A percentile compares a stretch with the other conserved stretches of the same genome.
These are phyloP conservation scores for Aspergillus leporis DNA, from an alignment of 495 filamentous ascomycete species.

Conservation along the genomic window DNA sequence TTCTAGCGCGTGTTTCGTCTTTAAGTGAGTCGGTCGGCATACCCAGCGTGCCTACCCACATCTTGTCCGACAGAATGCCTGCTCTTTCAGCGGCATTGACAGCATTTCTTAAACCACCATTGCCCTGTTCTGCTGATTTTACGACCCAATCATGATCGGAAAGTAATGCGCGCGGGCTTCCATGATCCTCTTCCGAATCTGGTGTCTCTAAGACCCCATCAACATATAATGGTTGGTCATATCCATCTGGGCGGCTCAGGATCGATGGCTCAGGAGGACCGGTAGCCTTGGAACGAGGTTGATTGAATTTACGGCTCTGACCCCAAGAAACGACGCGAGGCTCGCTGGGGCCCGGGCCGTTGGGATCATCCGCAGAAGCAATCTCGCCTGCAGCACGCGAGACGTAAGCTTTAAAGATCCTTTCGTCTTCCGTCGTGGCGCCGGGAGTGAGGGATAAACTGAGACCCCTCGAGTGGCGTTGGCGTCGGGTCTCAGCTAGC, in stretches of 20 bases:
- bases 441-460: slow-evolving; percentile 57
- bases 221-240: neutral
- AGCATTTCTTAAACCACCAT: slow-evolving; percentile 83
- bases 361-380: slow-evolving; percentile 28
- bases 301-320: slow-evolving; percentile 58
- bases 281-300: slow-evolving; percentile 70
- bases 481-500: slow-evolving; percentile 22
- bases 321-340: slow-evolving; percentile 68
- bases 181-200: slow-evolving; percentile 16
- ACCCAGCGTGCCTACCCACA: slow-evolving; percentile 83
- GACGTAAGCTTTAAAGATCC: slow-evolving; percentile 57
- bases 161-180: slow-evolving; percentile 55
- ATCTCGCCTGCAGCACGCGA: slow-evolving; percentile 32
- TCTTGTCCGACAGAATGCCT: slow-evolving; percentile 60
- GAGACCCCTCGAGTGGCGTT: slow-evolving; percentile 24
- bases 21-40: slow-evolving; percentile 83
- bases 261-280: slow-evolving; percentile 67
- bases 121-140: slow-evolving; percentile 79
- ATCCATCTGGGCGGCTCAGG: slow-evolving; percentile 51
- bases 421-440: slow-evolving; percentile 56
- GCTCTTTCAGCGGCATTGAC: slow-evolving; percentile 66
- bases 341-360: slow-evolving; percentile 54
- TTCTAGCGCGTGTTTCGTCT: slow-evolving; percentile 67
- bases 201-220: slow-evolving; percentile 6
- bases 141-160: slow-evolving; percentile 71